Percentiles rank a stretch among this genome's conserved stretches.
Evolutionary conservation across 1,284 basidiomycete species (phyloP).

Genomic region (Ceratobasidium sp.): DNA sequence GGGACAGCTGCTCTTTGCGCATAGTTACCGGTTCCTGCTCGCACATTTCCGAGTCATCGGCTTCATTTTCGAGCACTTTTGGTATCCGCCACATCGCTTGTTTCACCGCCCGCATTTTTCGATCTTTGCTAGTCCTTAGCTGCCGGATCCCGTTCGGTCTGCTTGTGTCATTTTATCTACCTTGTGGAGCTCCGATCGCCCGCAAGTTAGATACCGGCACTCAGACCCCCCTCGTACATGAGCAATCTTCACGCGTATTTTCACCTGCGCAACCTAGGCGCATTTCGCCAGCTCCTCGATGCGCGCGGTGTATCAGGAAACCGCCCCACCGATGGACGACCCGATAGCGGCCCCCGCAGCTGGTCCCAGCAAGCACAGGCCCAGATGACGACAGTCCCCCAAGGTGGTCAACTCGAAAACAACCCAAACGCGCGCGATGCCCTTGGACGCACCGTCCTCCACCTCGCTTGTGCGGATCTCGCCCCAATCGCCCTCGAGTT

Average conservation of each 20-base stretch:
- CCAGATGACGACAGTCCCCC: slow-evolving; percentile 48
- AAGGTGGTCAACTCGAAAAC: slow-evolving; percentile 46
- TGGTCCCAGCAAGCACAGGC: slow-evolving; percentile 63
- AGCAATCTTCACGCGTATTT: slow-evolving; percentile 78
- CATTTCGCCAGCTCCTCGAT: slow-evolving; percentile 82
- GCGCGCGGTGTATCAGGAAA: slow-evolving; percentile 50
- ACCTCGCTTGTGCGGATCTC: slow-evolving; percentile 73
- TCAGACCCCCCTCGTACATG: slow-evolving; percentile 46
- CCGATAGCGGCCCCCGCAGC: slow-evolving; percentile 62
- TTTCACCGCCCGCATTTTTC: no score
- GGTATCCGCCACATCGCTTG: no score
- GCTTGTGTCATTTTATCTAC: slow-evolving; percentile 25
- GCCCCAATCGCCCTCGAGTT: slow-evolving; percentile 76
- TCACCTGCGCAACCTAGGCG: slow-evolving; percentile 75
- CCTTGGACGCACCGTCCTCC: slow-evolving; percentile 81
- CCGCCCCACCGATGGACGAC: slow-evolving; percentile 46
- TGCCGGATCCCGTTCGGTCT: no score
- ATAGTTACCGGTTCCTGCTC: no score
- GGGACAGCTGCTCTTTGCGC: no score
- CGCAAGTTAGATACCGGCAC: slow-evolving; percentile 30
- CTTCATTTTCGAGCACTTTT: no score
- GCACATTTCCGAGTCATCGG: no score
- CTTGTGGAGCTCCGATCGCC: slow-evolving; percentile 25
- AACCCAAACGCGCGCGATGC: slow-evolving; percentile 79
- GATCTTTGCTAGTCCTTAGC: no score